These are phyloP conservation scores for Pezicula rhizophila DNA, from an alignment of 2,329 filamentous ascomycete genomes.

Conservation along the genomic window DNA sequence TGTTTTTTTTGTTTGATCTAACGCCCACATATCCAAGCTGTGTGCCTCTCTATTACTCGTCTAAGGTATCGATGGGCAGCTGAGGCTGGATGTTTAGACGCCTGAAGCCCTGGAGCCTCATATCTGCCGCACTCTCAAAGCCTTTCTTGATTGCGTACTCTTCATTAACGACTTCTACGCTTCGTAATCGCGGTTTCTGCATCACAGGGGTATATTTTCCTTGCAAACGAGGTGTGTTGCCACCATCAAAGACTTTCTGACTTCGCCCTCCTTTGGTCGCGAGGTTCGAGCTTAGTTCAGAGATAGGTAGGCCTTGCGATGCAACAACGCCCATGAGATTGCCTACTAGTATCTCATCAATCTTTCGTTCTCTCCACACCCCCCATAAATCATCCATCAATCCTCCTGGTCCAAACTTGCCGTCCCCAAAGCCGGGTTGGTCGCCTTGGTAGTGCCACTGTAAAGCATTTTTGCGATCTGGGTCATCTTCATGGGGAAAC, in stretches of 20 bases:
- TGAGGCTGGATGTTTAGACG: slow-evolving; percentile 14
- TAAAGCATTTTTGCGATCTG: slow-evolving; percentile 50
- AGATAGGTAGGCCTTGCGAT: slow-evolving; percentile 27
- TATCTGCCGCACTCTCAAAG: slow-evolving; percentile 44
- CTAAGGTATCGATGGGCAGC: not conserved
- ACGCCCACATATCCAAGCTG: not conserved
- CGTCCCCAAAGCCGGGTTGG: slow-evolving; percentile 44
- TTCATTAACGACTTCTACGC: slow-evolving; percentile 52
- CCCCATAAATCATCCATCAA: slow-evolving; percentile 75
- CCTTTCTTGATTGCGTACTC: slow-evolving; percentile 57
- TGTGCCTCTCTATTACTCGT: not conserved
- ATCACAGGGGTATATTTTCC: slow-evolving; percentile 52
- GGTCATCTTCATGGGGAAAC: slow-evolving; percentile 55
- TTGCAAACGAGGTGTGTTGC: slow-evolving; percentile 41
- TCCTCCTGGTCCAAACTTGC: slow-evolving; percentile 59
- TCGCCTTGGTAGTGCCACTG: slow-evolving; percentile 78
- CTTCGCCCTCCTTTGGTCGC: slow-evolving; percentile 19
- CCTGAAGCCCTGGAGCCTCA: slow-evolving; percentile 26
- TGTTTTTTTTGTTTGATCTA: too few species aligned
- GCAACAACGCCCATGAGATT: slow-evolving; percentile 62
- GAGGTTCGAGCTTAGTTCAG: not conserved
- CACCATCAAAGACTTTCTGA: slow-evolving; percentile 47
- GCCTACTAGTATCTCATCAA: slow-evolving; percentile 80
- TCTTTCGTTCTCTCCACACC: slow-evolving; percentile 76
- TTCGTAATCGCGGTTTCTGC: slow-evolving; percentile 41